phyloP scores from a whole-genome alignment of 1,284 basidiomycete genomes.

The Ceratobasidium sp. region DNA sequence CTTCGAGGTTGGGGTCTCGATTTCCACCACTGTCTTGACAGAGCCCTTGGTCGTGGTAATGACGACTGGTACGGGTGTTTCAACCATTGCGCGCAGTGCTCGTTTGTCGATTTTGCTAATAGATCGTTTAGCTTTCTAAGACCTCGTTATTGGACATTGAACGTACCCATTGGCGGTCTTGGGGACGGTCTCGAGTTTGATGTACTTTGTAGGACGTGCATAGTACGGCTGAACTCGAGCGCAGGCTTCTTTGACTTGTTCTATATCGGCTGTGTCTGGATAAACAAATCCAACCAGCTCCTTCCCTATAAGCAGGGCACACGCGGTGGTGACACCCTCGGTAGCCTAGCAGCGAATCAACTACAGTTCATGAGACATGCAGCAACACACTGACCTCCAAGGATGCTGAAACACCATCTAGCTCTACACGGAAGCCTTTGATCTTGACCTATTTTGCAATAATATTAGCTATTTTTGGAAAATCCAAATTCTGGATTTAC shows the following conservation, averaged over 20 bases:
- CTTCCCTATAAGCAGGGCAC: slow-evolving; percentile 65
- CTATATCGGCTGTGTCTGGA: slow-evolving; percentile 60
- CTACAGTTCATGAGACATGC: background rate
- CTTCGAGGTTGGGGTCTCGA: slow-evolving; percentile 25
- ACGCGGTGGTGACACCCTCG: slow-evolving; percentile 62
- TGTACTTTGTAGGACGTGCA: slow-evolving; percentile 66
- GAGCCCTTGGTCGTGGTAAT: slow-evolving; percentile 13
- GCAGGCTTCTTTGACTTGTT: slow-evolving; percentile 62
- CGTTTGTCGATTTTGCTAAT: slow-evolving; percentile 69
- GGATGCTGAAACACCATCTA: slow-evolving; percentile 70
- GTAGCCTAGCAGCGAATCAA: slow-evolving; percentile 59
- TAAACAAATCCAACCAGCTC: slow-evolving; percentile 70
- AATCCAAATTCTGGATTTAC: slow-evolving; percentile 50
- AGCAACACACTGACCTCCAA: slow-evolving; percentile 63
- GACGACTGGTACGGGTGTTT: slow-evolving; percentile 49
- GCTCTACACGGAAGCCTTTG: slow-evolving; percentile 70
- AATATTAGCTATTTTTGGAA: background rate
- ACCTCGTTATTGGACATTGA: background rate
- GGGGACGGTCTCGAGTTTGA: slow-evolving; percentile 64
- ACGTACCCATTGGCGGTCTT: slow-evolving; percentile 62
- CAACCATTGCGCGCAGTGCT: slow-evolving; percentile 63
- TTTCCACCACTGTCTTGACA: slow-evolving; percentile 25
- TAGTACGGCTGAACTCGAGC: slow-evolving; percentile 70
- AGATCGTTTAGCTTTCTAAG: slow-evolving; percentile 51
- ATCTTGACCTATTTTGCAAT: slow-evolving; percentile 28